A percentile compares a stretch with the other conserved stretches of the same genome.
These are phyloP conservation scores for Panaeolus papilionaceus DNA, from an alignment of 768 basidiomycete genomes.

Conservation along the genomic window DNA sequence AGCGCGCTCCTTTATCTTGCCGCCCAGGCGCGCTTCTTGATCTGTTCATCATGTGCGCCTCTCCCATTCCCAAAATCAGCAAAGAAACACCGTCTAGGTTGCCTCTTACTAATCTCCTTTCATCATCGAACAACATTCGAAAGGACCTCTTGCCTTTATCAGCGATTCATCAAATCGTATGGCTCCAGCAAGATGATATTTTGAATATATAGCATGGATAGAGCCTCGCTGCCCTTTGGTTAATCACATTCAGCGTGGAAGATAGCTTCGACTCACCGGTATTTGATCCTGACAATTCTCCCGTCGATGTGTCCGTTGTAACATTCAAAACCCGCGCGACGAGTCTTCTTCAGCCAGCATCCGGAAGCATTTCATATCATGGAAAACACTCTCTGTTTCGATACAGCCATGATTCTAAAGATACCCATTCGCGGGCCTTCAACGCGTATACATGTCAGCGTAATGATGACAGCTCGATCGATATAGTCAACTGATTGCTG, in stretches of 20 bases:
- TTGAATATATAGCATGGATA: background rate
- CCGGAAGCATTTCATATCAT: background rate
- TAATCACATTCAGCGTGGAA: background rate
- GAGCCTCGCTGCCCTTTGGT: background rate
- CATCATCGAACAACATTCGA: background rate
- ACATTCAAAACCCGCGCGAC: background rate
- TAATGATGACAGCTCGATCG: background rate
- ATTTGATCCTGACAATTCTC: background rate
- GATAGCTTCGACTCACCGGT: background rate
- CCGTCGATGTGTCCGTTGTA: background rate
- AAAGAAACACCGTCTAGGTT: background rate
- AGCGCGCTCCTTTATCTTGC: slow-evolving; percentile 6
- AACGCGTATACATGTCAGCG: background rate
- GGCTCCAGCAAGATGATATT: background rate
- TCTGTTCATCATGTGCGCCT: slow-evolving; percentile 1
- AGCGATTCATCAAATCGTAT: background rate
- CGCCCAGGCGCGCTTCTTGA: slow-evolving; percentile 13
- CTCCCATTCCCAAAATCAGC: background rate
- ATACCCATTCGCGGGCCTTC: background rate
- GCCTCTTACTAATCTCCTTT: background rate
- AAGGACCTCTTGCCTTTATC: background rate
- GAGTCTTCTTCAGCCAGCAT: background rate
- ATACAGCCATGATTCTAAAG: background rate
- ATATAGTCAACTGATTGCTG: slow-evolving; percentile 14
- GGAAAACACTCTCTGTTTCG: background rate